Percentiles rank a stretch among this genome's conserved stretches.
phyloP scores from a whole-genome alignment of 768 basidiomycete species.

The Coprinopsis sp. region DNA sequence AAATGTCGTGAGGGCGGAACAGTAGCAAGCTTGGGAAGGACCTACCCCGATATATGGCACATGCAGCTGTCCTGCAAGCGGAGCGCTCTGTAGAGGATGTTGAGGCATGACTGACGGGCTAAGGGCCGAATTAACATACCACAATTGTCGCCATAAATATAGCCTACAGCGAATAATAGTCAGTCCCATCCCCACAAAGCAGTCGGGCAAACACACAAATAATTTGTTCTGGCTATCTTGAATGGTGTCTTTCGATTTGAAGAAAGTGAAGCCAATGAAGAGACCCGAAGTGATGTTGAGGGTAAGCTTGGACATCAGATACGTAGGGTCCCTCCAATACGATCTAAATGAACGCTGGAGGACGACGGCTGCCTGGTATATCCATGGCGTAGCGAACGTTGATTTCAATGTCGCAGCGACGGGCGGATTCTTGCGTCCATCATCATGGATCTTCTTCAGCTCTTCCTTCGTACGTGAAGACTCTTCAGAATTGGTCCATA shows the following conservation, averaged over 20 bases:
- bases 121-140: slow-evolving; percentile 19
- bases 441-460: slow-evolving; percentile 44
- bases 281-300: slow-evolving; percentile 52
- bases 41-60: slow-evolving; percentile 50
- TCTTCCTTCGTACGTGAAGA: slow-evolving; percentile 27
- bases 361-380: slow-evolving; percentile 40
- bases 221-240: slow-evolving; percentile 63
- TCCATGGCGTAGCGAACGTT: slow-evolving; percentile 52
- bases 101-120: neutral
- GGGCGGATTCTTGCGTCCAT: slow-evolving; percentile 43
- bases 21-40: neutral
- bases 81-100: slow-evolving; percentile 30
- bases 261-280: slow-evolving; percentile 64
- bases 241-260: slow-evolving; percentile 46
- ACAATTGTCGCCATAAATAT: slow-evolving; percentile 55
- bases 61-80: slow-evolving; percentile 60
- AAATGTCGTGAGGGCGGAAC: neutral
- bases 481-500: slow-evolving; percentile 40
- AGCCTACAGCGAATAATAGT: slow-evolving; percentile 27
- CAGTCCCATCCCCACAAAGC: slow-evolving; percentile 8
- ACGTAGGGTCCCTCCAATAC: slow-evolving; percentile 59
- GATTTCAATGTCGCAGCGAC: slow-evolving; percentile 33
- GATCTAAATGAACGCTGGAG: slow-evolving; percentile 38
- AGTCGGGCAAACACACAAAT: slow-evolving; percentile 41
- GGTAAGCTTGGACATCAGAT: slow-evolving; percentile 53